Evolutionary conservation across 1,284 basidiomycete species (phyloP).

Genomic region (Volvariella volvacea): DNA sequence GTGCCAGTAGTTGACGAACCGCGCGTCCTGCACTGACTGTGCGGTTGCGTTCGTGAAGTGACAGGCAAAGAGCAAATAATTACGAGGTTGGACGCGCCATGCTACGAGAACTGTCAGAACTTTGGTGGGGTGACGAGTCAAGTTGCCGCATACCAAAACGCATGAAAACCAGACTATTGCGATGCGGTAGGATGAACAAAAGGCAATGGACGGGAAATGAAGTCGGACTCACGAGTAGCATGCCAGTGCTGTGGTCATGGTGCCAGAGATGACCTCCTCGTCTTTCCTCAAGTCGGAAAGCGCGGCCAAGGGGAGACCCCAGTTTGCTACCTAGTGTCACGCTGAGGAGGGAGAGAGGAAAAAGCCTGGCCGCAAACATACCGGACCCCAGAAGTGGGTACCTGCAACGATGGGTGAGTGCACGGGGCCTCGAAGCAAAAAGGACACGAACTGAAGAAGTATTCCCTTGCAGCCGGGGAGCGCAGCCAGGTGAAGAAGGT

Average conservation of each 20-base stretch:
- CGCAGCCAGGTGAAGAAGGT: constrained; percentile 82
- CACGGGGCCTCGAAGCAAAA: neutral
- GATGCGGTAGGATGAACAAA: constrained; percentile 6
- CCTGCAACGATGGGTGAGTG: constrained; percentile 39
- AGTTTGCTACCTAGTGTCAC: constrained; percentile 79
- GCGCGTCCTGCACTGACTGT: constrained; percentile 74
- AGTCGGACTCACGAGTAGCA: constrained; percentile 77
- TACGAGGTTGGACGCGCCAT: constrained; percentile 92
- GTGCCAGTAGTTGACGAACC: constrained; percentile 89
- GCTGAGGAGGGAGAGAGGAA: constrained; percentile 8
- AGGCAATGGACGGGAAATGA: constrained; percentile 1
- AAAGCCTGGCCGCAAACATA: constrained; percentile 34
- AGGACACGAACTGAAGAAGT: constrained; percentile 81
- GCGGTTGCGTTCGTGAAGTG: constrained; percentile 88
- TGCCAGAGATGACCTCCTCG: constrained; percentile 91
- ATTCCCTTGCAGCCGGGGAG: constrained; percentile 84
- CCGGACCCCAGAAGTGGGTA: constrained; percentile 95
- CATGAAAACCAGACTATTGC: constrained; percentile 83
- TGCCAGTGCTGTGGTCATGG: constrained; percentile 88
- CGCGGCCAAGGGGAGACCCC: constrained; percentile 92
- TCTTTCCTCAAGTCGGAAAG: constrained; percentile 86
- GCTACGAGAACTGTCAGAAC: constrained; percentile 40
- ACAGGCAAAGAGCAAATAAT: constrained; percentile 91
- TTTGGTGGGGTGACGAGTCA: neutral
- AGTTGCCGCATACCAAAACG: constrained; percentile 64